These are phyloP conservation scores for Thelonectria olida DNA, from an alignment of 2,329 filamentous ascomycete genomes.

Conservation along the genomic window DNA sequence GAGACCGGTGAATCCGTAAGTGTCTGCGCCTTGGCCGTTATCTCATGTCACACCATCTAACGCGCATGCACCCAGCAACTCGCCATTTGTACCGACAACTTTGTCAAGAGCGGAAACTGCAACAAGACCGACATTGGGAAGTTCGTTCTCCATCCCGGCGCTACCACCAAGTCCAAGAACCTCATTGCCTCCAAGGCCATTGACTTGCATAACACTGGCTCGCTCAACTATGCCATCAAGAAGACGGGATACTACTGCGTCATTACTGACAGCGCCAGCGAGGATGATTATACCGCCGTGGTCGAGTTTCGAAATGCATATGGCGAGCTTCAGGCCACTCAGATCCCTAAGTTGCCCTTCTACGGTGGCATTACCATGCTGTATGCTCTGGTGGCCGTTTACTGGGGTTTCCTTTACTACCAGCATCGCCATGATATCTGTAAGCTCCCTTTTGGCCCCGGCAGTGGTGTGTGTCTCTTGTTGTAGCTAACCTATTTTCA, in stretches of 20 bases:
- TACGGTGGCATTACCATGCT: slow-evolving; percentile 94
- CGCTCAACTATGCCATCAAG: slow-evolving; percentile 83
- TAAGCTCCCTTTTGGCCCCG: slow-evolving; percentile 51
- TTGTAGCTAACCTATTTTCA: slow-evolving; percentile 43
- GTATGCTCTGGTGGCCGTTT: slow-evolving; percentile 85
- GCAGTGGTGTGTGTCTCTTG: neutral
- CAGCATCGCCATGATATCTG: slow-evolving; percentile 92
- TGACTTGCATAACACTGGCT: slow-evolving; percentile 77
- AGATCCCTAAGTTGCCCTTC: slow-evolving; percentile 97
- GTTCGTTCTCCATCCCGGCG: slow-evolving; percentile 83
- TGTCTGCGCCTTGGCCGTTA: slow-evolving; percentile 15
- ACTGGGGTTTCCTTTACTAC: slow-evolving; percentile 94
- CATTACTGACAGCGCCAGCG: slow-evolving; percentile 76
- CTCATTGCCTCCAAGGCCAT: slow-evolving; percentile 83
- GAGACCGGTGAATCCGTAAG: slow-evolving; percentile 64
- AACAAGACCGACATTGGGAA: slow-evolving; percentile 80
- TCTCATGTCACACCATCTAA: neutral
- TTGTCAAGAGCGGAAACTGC: slow-evolving; percentile 76
- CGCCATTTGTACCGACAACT: slow-evolving; percentile 77
- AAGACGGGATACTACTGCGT: slow-evolving; percentile 98
- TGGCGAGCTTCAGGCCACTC: slow-evolving; percentile 91
- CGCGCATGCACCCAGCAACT: slow-evolving; percentile 44
- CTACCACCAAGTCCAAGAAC: slow-evolving; percentile 74
- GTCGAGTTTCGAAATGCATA: slow-evolving; percentile 96
- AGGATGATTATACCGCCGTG: slow-evolving; percentile 77